Evolutionary conservation across 306 rosid genomes (phyloP).

Genomic region (Pyrus bretschneideri): DNA sequence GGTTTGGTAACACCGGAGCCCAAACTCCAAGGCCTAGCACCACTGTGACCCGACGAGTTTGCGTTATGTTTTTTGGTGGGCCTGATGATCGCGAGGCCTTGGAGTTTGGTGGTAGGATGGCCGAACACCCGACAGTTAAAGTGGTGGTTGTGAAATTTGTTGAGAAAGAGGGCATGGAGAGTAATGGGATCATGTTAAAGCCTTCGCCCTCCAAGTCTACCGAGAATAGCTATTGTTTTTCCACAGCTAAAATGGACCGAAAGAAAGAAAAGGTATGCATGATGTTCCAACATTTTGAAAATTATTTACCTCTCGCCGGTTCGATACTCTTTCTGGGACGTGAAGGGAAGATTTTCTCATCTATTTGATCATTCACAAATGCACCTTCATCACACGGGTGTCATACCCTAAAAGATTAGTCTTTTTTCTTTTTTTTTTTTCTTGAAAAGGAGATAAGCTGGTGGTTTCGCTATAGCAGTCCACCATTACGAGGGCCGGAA

Average conservation of each 20-base stretch:
- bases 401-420: background rate
- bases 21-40: slow-evolving; percentile 17
- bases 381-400: background rate
- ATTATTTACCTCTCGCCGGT: too few species aligned
- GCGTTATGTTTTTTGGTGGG: slow-evolving; percentile 74
- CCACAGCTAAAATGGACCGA: slow-evolving; percentile 40
- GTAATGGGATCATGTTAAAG: slow-evolving; percentile 17
- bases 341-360: background rate
- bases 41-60: slow-evolving; percentile 17
- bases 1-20: slow-evolving; percentile 21
- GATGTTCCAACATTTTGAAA: background rate
- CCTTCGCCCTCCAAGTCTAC: slow-evolving; percentile 18
- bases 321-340: too few species aligned
- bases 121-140: slow-evolving; percentile 51
- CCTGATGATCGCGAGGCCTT: slow-evolving; percentile 77
- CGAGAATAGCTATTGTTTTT: slow-evolving; percentile 46
- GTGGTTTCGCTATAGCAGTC: too few species aligned
- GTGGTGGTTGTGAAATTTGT: slow-evolving; percentile 40
- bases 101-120: slow-evolving; percentile 56
- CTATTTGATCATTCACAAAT: background rate
- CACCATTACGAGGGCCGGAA: too few species aligned
- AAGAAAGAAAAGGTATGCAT: slow-evolving; percentile 46
- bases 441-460: too few species aligned
- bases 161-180: slow-evolving; percentile 12
- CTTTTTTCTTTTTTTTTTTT: background rate